Conservation (phyloP, 139 green algal species). For the Gonium pectorale region DNA sequence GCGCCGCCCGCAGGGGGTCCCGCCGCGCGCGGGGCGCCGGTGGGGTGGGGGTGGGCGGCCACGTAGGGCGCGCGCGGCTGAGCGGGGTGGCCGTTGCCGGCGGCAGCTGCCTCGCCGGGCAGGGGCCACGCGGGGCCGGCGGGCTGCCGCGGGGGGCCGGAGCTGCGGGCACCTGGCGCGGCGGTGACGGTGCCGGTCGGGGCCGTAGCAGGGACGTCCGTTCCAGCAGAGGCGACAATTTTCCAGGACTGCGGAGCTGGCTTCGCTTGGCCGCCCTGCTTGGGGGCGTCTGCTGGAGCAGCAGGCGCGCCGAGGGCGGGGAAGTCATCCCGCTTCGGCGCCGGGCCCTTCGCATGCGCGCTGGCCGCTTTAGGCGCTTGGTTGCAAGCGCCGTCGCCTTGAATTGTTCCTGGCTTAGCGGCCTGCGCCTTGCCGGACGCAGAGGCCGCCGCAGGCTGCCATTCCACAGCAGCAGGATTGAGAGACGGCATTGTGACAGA, state of each 20-base stretch:
- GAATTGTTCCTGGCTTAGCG: background rate
- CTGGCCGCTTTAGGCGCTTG: too few species aligned
- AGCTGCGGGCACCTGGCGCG: background rate
- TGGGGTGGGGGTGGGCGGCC: too few species aligned
- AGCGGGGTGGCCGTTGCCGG: background rate
- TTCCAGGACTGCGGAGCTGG: background rate
- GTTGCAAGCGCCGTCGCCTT: too few species aligned
- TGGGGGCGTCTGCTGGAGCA: background rate
- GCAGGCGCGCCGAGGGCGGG: background rate
- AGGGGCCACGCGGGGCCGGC: constrained; percentile 11
- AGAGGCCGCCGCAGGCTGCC: constrained; percentile 16
- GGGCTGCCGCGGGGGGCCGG: too few species aligned
- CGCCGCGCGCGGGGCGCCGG: too few species aligned
- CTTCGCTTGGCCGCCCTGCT: too few species aligned
- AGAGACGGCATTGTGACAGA: constrained; percentile 7
- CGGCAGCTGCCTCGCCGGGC: background rate
- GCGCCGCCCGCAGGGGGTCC: too few species aligned
- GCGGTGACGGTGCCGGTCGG: background rate
- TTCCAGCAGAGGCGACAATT: background rate
- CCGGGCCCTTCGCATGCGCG: too few species aligned
- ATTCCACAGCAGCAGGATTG: constrained; percentile 15
- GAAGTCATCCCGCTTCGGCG: background rate
- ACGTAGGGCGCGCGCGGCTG: too few species aligned
- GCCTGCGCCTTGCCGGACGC: background rate
- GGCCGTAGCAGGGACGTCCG: background rate